Evolutionary conservation across 2,329 filamentous ascomycete species (phyloP).

Genomic region (Colletotrichum zoysiae): DNA sequence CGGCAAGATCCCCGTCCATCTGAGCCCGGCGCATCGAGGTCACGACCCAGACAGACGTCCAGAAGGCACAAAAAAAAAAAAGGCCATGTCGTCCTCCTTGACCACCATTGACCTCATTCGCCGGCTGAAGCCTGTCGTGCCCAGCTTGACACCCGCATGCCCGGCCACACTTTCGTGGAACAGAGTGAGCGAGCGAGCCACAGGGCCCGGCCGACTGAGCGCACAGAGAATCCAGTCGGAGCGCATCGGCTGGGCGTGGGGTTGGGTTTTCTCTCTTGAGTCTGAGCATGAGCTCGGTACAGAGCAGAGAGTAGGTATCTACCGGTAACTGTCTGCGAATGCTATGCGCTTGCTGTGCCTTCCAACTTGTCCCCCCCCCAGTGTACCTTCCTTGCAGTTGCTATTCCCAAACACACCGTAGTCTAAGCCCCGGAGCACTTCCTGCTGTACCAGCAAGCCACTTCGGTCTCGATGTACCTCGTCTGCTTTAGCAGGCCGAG

Average conservation of each 20-base stretch:
- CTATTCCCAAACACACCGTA: constrained; percentile 5
- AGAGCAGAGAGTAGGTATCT: too few relatives aligned
- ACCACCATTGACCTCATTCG: constrained; percentile 38
- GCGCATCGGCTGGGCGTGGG: constrained; percentile 36
- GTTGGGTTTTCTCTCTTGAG: constrained; percentile 34
- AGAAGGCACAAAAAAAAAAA: constrained; percentile 27
- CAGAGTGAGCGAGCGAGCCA: constrained; percentile 21
- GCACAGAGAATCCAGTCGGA: constrained; percentile 37
- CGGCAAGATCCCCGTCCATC: constrained; percentile 41
- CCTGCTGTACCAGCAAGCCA: not conserved
- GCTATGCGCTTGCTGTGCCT: not conserved
- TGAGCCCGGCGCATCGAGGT: constrained; percentile 36
- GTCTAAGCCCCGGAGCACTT: constrained; percentile 7
- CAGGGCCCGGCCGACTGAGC: constrained; percentile 24
- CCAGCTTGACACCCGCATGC: constrained; percentile 40
- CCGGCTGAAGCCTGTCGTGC: constrained; percentile 21
- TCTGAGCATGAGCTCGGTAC: constrained; percentile 1
- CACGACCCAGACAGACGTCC: constrained; percentile 31
- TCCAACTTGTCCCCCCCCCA: not conserved
- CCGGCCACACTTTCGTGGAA: constrained; percentile 23
- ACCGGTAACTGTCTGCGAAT: not conserved
- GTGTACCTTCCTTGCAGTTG: not conserved
- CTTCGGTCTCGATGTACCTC: constrained; percentile 16
- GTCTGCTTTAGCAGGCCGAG: constrained; percentile 24
- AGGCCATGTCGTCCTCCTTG: constrained; percentile 26